These are phyloP conservation scores for Beta corolliflora DNA, from an alignment of 179 eudicot genomes.

Conservation along the genomic window DNA sequence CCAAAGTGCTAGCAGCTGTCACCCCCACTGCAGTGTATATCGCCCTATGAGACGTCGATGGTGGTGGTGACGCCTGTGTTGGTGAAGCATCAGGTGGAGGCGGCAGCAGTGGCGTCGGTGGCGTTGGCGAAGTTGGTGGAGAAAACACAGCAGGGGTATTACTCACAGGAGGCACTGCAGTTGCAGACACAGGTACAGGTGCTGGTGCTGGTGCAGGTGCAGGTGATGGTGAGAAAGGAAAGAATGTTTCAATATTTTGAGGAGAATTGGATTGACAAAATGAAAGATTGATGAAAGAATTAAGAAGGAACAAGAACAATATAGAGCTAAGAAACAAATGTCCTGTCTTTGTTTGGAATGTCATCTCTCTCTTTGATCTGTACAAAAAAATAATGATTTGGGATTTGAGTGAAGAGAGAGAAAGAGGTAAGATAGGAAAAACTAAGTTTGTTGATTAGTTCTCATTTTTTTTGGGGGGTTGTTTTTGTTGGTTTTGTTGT, in stretches of 20 bases:
- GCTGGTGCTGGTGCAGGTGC: conserved; percentile 20
- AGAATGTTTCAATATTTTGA: conserved; percentile 67
- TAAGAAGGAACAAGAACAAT: conserved; percentile 23
- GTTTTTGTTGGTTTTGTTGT: conserved; percentile 30
- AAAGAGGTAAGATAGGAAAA: background rate
- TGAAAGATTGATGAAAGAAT: conserved; percentile 24
- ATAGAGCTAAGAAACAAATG: background rate
- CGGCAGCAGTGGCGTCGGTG: conserved; percentile 7
- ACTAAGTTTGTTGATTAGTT: conserved; percentile 31
- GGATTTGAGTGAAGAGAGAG: background rate
- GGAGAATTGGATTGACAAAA: conserved; percentile 44
- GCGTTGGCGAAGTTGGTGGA: conserved; percentile 4
- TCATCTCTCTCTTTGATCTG: conserved; percentile 29
- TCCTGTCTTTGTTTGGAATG: conserved; percentile 2
- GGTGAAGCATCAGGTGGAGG: conserved; percentile 1
- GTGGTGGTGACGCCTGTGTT: background rate
- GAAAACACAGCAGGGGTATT: conserved; percentile 12
- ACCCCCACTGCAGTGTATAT: conserved; percentile 63
- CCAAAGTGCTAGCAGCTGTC: conserved; percentile 67
- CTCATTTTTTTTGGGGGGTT: conserved; percentile 17
- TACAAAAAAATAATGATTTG: conserved; percentile 13
- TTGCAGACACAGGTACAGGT: background rate
- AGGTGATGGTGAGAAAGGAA: conserved; percentile 42
- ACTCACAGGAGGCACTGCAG: background rate
- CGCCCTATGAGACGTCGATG: conserved; percentile 42